Percentiles rank a stretch among this genome's conserved stretches.
Evolutionary conservation across 164 flowering plant species (phyloP).

Genomic region (Magnolia sinica): DNA sequence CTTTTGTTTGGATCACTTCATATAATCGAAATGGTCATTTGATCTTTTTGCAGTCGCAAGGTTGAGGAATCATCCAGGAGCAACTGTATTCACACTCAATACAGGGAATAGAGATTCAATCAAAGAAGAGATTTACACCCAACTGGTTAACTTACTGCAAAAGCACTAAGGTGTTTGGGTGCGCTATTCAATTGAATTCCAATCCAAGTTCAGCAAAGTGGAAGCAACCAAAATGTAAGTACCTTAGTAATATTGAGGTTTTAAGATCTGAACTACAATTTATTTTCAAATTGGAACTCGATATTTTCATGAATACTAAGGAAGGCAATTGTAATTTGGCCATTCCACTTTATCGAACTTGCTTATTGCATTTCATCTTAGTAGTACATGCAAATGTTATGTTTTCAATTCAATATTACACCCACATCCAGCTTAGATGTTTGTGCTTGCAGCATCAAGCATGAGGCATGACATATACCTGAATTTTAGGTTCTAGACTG

Average conservation of each 20-base stretch:
- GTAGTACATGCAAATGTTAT: no score
- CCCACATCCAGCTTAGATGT: neutral
- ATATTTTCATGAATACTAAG: no score
- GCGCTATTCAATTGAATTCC: neutral
- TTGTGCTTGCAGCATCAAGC: neutral
- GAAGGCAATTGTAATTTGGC: no score
- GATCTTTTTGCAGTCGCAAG: slow-evolving; percentile 55
- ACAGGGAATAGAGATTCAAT: slow-evolving; percentile 49
- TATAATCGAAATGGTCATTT: neutral
- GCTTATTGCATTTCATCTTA: no score
- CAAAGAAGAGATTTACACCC: slow-evolving; percentile 45
- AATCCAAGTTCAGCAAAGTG: no score
- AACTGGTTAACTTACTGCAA: slow-evolving; percentile 32
- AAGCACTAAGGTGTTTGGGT: slow-evolving; percentile 5
- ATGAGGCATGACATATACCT: neutral
- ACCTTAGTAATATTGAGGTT: no score
- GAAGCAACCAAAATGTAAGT: no score
- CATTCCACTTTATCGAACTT: no score
- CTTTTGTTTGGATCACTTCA: neutral
- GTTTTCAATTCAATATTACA: no score
- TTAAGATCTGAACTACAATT: no score
- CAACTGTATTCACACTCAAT: slow-evolving; percentile 49
- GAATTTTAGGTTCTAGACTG: neutral
- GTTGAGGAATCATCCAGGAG: slow-evolving; percentile 70
- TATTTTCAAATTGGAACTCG: no score